Evolutionary conservation across 345 rosid genomes (phyloP), one percentile per base, ranked within the genome.

Genomic region (Salix udensis): DNA sequence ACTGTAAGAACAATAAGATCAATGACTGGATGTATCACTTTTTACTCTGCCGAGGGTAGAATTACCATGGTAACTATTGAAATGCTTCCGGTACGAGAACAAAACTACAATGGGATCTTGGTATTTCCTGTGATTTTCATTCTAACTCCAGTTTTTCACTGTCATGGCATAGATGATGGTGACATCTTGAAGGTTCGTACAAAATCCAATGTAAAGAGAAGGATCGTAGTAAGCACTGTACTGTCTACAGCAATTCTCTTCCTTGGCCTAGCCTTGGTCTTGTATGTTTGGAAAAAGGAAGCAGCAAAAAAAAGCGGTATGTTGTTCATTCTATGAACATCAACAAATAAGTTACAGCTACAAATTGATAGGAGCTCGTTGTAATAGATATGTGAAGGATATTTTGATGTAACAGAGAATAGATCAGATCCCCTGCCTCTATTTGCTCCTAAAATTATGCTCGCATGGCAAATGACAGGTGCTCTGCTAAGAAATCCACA

Each of bases 231-330:
- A 9, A 73, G 65, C 74, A 23, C 37, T 4, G 65, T 9, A 8
- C 36, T 62, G 9, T 39, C 68, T 60, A 39, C 26, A 0, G 58
- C n/a, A 16, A 1, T 42, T 3, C 53, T 73, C 34, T 10, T 73
- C 37, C 53, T 62, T 6, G 68, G 34, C 37, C 67, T 60, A 19
- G 9, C 26, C 21, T 21, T 61, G 30, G 34, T 42, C 18, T 62
- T 60, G 67, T 61, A 62, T 36, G 64, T 53, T 39, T 62, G 76
- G 58, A 61, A 18, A 18, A 73, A 73, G 2, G 76, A 73, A 73
- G 53, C 5, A 46, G n/a, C 37, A 60, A 53, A 18, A 73, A 61
- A 19, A 61, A n/a, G n/a, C 4, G 21, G 68, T 61, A 61, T 3
- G 10, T 30, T 73, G 4, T 39, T 21, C 39, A 37, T 4, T 34